These are phyloP conservation scores for Carex parvula DNA, from an alignment of 176 grass and related monocot species.

Conservation along the genomic window DNA sequence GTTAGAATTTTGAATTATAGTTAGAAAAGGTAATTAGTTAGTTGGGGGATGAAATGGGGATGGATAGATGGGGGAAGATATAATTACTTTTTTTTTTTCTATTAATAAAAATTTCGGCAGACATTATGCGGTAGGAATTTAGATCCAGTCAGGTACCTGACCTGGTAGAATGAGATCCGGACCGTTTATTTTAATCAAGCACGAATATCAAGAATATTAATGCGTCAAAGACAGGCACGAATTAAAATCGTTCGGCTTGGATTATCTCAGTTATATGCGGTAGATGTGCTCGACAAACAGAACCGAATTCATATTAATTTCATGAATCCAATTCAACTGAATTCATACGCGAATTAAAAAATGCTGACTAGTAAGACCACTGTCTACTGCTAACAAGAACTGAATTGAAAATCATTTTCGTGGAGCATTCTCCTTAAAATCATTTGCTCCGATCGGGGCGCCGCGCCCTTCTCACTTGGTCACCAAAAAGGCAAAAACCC, in stretches of 20 bases:
- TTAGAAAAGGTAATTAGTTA: too few relatives aligned
- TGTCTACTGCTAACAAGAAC: neutral
- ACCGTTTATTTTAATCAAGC: too few relatives aligned
- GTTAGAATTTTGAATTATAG: too few relatives aligned
- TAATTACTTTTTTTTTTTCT: too few relatives aligned
- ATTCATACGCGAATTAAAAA: neutral
- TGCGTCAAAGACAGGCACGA: too few relatives aligned
- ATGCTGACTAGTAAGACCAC: neutral
- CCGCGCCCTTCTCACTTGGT: neutral
- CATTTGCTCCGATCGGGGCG: neutral
- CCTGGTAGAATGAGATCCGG: too few relatives aligned
- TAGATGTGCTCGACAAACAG: neutral
- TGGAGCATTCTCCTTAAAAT: neutral
- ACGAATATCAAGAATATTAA: too few relatives aligned
- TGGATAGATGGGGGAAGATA: too few relatives aligned
- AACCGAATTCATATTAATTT: neutral
- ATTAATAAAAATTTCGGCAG: too few relatives aligned
- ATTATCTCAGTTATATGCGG: neutral
- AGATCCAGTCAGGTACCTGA: too few relatives aligned
- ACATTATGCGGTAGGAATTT: neutral
- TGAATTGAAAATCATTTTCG: neutral
- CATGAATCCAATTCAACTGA: neutral
- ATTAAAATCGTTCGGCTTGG: too few relatives aligned
- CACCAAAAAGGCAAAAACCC: neutral
- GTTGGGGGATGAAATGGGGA: too few relatives aligned